Conservation (phyloP, 1,284 basidiomycete genomes). For the Puccinia horiana region DNA sequence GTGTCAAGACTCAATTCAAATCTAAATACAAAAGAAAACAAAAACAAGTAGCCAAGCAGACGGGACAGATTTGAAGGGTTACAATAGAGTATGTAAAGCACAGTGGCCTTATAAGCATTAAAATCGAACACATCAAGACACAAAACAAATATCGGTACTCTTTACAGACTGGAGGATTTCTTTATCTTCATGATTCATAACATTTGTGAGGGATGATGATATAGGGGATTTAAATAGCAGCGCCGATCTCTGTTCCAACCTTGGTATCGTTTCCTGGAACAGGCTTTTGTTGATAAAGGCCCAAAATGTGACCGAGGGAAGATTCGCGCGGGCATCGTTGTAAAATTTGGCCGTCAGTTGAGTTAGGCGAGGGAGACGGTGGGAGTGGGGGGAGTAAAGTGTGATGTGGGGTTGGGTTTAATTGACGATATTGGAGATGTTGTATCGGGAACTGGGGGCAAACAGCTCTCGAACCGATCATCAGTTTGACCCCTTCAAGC, state of each 20-base stretch:
- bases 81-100: too few relatives aligned
- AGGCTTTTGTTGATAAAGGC: not conserved
- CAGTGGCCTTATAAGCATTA: not conserved
- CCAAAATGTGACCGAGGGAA: constrained; percentile 1
- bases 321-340: not conserved
- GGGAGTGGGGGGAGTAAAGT: not conserved
- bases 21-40: too few relatives aligned
- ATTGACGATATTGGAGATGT: constrained; percentile 23
- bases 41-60: too few relatives aligned
- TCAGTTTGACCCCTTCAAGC: constrained; percentile 7
- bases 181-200: not conserved
- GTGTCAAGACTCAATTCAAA: too few relatives aligned
- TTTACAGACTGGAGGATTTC: not conserved
- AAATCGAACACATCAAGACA: not conserved
- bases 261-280: not conserved
- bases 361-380: not conserved
- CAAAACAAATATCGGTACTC: not conserved
- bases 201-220: not conserved
- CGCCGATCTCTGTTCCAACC: not conserved
- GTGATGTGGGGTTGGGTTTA: not conserved
- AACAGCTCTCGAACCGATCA: constrained; percentile 14
- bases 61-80: too few relatives aligned
- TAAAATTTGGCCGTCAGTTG: not conserved
- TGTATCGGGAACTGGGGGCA: constrained; percentile 9
- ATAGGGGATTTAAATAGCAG: not conserved